Evolutionary conservation across 2,329 filamentous ascomycete species (phyloP).

Genomic region (Alternaria metachromatica): DNA sequence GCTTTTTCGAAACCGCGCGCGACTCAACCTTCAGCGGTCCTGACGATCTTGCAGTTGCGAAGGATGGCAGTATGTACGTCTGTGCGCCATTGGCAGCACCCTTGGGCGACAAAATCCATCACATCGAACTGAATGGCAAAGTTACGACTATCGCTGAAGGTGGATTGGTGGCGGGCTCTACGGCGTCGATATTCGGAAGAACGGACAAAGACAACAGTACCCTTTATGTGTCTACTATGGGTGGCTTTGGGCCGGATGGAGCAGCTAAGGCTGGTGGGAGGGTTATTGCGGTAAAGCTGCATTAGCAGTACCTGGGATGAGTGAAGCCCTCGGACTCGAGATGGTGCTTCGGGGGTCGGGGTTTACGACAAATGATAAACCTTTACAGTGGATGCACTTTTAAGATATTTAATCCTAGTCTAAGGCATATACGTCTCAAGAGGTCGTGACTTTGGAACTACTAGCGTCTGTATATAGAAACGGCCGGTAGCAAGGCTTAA

Average conservation of each 20-base stretch:
- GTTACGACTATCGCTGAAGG: constrained; percentile 12
- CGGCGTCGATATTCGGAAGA: constrained; percentile 23
- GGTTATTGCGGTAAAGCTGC: constrained; percentile 24
- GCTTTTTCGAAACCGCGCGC: constrained; percentile 9
- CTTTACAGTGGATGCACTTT: not conserved
- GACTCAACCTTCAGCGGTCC: constrained; percentile 4
- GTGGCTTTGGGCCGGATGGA: constrained; percentile 29
- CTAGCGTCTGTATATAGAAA: not conserved
- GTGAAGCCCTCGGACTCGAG: not conserved
- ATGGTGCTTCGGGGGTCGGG: not conserved
- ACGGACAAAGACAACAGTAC: constrained; percentile 17
- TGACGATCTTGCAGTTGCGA: constrained; percentile 30
- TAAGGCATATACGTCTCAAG: not conserved
- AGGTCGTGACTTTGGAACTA: not conserved
- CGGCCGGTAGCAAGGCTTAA: not conserved
- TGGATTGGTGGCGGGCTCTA: constrained; percentile 20
- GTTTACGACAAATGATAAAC: not conserved
- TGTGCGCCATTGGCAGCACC: constrained; percentile 10
- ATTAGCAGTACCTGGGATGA: not conserved
- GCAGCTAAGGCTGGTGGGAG: constrained; percentile 28
- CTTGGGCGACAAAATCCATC: constrained; percentile 15
- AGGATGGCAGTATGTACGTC: constrained; percentile 22
- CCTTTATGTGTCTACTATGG: constrained; percentile 34
- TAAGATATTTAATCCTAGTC: not conserved
- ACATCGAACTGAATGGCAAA: constrained; percentile 16